Base-by-base conservation (phyloP, 2,329 filamentous ascomycete species). In the Venturia nashicola region DNA sequence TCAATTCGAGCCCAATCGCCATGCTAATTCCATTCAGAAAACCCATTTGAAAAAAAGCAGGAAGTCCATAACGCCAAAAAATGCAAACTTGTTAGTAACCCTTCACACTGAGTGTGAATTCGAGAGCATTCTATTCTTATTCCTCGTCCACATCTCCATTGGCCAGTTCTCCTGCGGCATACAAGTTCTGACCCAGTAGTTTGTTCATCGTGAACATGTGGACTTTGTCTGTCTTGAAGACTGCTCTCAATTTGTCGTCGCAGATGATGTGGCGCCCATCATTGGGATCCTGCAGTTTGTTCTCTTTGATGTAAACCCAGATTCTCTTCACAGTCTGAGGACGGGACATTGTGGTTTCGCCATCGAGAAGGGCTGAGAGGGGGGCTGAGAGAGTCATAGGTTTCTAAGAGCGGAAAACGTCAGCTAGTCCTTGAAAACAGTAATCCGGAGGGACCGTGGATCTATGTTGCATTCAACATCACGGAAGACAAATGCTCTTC, bases 191-290 rank as follows among this genome's bases (percentile, higher is more conserved):
- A 67, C 90, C 91, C 12, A 97, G 85, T 18, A 96, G 84, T 80
- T 97, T 97, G 80, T 96, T 97, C 93, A 99, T 97, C 69, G 91
- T 92, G 76, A 99, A 99, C 94, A 99, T 99, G 76, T 97, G 91
- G 61, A 99, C 89, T 71, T 84, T 89, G 71, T 91, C 85, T 71
- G 89, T 84, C 75, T 96, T 96, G 79, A 99, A 99, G 8, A 99
- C 89, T 7, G 89, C 88, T 66, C 90, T 86, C 88, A 99, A 88
- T 69, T 85, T 86, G 32, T 96, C 90, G 75, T 99, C 94, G 77
- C 94, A 99, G 36, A 85, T 80, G 67, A 99, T 99, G 69, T 96
- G 91, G 27, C 94, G 89, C 75, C 92, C 93, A 78, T 99, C 93
- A 67, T 75, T 85, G 0, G 92, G 93, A 69, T 97, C 92, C 75